Conservation (phyloP, 257 asterid genomes). For the Ilex asprella region DNA sequence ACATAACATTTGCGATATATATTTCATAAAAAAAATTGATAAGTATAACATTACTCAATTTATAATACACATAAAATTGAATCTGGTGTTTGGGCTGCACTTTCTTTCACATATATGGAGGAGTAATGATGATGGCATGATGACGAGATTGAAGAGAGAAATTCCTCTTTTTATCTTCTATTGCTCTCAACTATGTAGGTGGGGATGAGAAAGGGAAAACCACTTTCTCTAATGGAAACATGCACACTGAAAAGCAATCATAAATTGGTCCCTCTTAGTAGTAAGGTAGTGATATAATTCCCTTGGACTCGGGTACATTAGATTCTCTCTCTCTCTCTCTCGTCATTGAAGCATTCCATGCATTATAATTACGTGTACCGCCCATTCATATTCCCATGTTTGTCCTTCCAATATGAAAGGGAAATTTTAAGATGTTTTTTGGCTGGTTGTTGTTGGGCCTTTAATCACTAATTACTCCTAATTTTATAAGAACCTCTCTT, state of each 20-base stretch:
- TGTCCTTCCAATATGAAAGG: background rate
- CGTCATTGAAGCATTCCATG: conserved; percentile 38
- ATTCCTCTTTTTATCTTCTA: conserved; percentile 14
- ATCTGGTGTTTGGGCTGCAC: background rate
- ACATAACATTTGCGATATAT: no score
- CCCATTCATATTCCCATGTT: conserved; percentile 23
- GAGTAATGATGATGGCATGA: conserved; percentile 32
- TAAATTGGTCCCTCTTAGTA: conserved; percentile 1
- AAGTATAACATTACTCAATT: no score
- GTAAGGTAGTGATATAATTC: background rate
- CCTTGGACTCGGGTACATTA: background rate
- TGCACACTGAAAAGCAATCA: background rate
- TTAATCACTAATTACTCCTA: no score
- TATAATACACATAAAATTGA: no score
- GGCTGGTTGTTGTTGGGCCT: no score
- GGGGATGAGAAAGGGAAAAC: conserved; percentile 11
- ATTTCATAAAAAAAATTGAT: no score
- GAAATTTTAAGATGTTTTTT: background rate
- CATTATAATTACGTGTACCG: conserved; percentile 35
- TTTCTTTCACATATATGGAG: background rate
- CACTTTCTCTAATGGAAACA: conserved; percentile 15
- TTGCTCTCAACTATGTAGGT: conserved; percentile 19
- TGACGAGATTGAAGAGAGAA: conserved; percentile 39
- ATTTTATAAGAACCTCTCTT: no score
- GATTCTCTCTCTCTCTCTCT: background rate